Base-by-base conservation (phyloP, 2,329 filamentous ascomycete species). In the Nemania serpens region DNA sequence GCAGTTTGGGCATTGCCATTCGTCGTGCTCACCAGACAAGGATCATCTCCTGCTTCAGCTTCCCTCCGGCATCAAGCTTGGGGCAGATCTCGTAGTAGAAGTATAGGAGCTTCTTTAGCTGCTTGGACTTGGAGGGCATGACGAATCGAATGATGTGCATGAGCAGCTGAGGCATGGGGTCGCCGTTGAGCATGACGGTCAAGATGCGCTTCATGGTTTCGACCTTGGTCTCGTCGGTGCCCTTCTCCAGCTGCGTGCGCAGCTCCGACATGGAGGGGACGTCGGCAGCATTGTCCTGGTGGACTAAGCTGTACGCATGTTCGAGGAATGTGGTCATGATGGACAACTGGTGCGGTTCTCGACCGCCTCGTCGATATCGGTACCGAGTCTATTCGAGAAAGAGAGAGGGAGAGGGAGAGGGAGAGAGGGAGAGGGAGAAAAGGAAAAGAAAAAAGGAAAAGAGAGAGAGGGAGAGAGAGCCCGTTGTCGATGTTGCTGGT, bases 61-160 rank as follows among this genome's bases (percentile, higher is more conserved):
- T 99, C 73, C 95, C 95, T 74, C 83, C 88, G 55, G 88, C 83
- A 77, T 99, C 95, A 60, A 93, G 88, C 81, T 99, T 99, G 42
- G 94, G 95, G 77, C 95, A 98, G 75, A 98, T 95, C 80, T 99
- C 95, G 76, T 98, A 97, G 82, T 99, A 99, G 78, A 99, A 95
- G 80, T 99, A 99, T 58, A 99, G 86, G 63, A 99, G 85, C 82
- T 99, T 99, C 86, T 99, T 99, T 72, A 99, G 82, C 43, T 90
- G 82, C 81, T 99, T 99, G 78, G 91, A 92, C 82, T 96, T 97
- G 66, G 93, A 97, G 13, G 95, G 95, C 95, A 99, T 99, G 71
- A 99, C 93, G 76, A 99, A 99, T 76, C 95, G 92, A 77, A 99
- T 99, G 74, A 99, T 99, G 81, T 98, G 95, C 95, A 99, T 99